These are phyloP conservation scores for Rhodotorula babjevae DNA, from an alignment of 768 basidiomycete genomes.

Conservation along the genomic window DNA sequence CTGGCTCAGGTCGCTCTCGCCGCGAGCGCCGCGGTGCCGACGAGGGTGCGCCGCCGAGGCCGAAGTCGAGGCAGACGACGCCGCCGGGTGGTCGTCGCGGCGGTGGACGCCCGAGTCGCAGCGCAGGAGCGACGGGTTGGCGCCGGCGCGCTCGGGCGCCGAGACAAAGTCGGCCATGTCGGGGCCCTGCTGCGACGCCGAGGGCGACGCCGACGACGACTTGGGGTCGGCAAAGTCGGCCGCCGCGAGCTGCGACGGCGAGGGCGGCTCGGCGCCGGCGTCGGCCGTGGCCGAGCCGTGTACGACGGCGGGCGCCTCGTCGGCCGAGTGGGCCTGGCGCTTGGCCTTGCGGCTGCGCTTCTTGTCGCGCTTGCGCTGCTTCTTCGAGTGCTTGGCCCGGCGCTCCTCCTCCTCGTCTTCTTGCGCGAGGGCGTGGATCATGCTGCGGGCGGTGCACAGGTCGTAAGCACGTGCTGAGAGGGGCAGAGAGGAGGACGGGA, in stretches of 20 bases:
- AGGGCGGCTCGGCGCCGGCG: not conserved
- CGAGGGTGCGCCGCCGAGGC: not conserved
- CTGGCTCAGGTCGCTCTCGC: not conserved
- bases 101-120: not conserved
- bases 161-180: not conserved
- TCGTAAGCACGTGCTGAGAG: too few relatives aligned
- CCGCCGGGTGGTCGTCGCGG: not conserved
- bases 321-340: not conserved
- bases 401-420: slow-evolving; percentile 11
- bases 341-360: not conserved
- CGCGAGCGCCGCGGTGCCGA: not conserved
- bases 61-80: not conserved
- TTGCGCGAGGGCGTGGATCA: slow-evolving; percentile 34
- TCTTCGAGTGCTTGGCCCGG: not conserved
- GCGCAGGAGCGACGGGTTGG: not conserved
- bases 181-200: not conserved
- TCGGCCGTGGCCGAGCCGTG: not conserved
- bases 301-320: not conserved
- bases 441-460: not conserved
- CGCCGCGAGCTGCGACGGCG: not conserved
- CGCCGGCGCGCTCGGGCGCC: not conserved
- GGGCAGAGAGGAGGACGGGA: too few relatives aligned
- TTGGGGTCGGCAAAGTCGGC: not conserved
- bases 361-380: not conserved
- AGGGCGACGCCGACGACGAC: not conserved